Evolutionary conservation across 2,329 filamentous ascomycete genomes (phyloP), one percentile per base, ranked within the genome.

Genomic region (Chaetomium sp.): DNA sequence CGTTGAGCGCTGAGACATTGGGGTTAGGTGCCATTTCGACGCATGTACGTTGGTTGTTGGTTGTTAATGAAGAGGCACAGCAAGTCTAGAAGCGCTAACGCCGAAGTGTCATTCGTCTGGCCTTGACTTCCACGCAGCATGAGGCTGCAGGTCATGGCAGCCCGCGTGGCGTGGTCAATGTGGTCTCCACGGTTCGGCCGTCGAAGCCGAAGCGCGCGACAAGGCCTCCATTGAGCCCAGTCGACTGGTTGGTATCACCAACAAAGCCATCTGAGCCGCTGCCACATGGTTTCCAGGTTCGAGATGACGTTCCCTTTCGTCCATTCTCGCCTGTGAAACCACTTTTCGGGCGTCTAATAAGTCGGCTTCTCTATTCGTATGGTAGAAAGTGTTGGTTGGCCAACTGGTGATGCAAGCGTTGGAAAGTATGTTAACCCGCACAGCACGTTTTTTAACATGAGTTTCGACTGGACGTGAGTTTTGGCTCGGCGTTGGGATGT

Each of bases 201-300:
- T 33, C 12, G 7, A 33, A 32, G 34, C 45, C 33, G 45, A 54
- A 54, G 52, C 52, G 52, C 52, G 52, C 33, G 51, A 48, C 44
- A 44, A 49, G 38, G 37, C 37, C 8, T 40, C 41, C 14, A 10
- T 12, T 33, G 12, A 42, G n/a, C 36, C 51, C 51, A 53, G 37
- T 44, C 9, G 10, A 32, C 37, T 35, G 51, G 51, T 47, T 47
- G 38, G 51, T 47, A 47, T 53, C 51, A 53, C 51, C 51, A 53
- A 53, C 51, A 41, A 12, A 12, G n/a, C 44, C 19, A 27, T 27
- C 19, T 27, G 19, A 27, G 19, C 37, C 37, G 44, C 44, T 48
- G 32, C 52, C 44, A 48, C 44, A 42, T 43, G 52, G 43, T 19
- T n/a, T 8, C 14, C 5, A 32, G 9, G 27, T 34, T 53, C 43